Percentiles rank a stretch among this genome's conserved stretches.
Evolutionary conservation across 768 basidiomycete species (phyloP).

Genomic region (Epithele typhae): DNA sequence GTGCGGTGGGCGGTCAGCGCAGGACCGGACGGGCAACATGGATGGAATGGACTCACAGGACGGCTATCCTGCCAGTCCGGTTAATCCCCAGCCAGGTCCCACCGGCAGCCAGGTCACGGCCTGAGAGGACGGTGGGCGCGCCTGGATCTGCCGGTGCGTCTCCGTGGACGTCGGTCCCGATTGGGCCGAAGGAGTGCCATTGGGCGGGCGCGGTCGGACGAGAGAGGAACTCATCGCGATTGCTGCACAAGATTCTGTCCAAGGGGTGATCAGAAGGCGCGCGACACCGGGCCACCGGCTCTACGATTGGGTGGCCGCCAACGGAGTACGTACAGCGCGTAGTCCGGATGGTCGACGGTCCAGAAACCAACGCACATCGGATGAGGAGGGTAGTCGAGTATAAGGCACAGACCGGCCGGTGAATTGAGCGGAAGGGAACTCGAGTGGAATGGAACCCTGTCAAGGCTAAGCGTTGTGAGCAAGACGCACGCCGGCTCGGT

Average conservation of each 20-base stretch:
- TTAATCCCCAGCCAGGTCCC: constrained; percentile 82
- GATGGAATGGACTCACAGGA: constrained; percentile 53
- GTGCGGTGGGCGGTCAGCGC: constrained; percentile 4
- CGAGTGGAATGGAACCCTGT: constrained; percentile 7
- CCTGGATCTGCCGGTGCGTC: too few relatives aligned
- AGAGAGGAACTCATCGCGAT: constrained; percentile 70
- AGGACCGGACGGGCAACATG: neutral
- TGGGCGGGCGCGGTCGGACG: constrained; percentile 63
- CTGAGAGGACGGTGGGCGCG: constrained; percentile 54
- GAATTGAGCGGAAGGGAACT: constrained; percentile 1
- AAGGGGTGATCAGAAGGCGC: neutral
- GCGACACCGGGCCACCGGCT: too few relatives aligned
- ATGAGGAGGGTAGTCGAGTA: neutral
- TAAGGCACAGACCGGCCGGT: neutral
- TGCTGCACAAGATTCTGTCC: constrained; percentile 64
- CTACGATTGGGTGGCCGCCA: too few relatives aligned
- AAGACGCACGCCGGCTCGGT: too few relatives aligned
- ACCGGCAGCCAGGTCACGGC: constrained; percentile 66
- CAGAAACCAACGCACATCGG: constrained; percentile 78
- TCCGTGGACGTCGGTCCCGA: constrained; percentile 12
- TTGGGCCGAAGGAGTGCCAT: constrained; percentile 60
- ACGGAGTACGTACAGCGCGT: constrained; percentile 69
- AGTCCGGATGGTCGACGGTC: constrained; percentile 71
- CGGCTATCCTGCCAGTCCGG: constrained; percentile 59
- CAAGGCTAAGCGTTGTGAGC: too few relatives aligned